Evolutionary conservation across 192 early-diverging fungal species (phyloP), one percentile per base, ranked within the genome.

Genomic region (Umbelopsis sp.): DNA sequence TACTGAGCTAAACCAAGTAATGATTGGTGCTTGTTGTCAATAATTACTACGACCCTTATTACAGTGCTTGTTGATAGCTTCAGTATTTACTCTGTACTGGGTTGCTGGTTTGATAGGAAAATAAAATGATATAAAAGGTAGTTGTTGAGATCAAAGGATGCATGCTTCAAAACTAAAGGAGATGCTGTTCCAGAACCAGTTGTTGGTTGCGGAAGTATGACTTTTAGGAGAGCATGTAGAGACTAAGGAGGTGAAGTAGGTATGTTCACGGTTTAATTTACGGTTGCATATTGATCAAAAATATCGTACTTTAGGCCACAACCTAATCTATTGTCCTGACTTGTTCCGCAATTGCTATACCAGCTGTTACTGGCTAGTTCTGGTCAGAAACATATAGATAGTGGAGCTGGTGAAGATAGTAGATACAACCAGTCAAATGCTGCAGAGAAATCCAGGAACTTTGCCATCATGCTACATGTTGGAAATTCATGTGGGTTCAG

Each of bases 391-490:
- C 29, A 14, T 11, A 32, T 34, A 62, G 25, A 12, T 31, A 62
- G 29, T 34, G 38, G 16, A 16, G 17, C 26, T 62, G 8, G 29
- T 29, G 29, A 62, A 12, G 7, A 62, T 62, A 62, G 20, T 34
- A 62, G 56, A 62, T 32, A 62, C 56, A 20, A 62, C 56, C 56
- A 62, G 26, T 32, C 32, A 34, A 16, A 34, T 20, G 31, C 29
- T 34, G 56, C 31, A 62, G 29, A 22, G 56, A 62, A 62, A 62
- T 62, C 56, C 31, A 62, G 56, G 56, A 62, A 62, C 56, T 29
- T 32, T 20, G 31, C 12, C 11, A 3, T 62, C 26, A 32, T 29
- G 31, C 56, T 34, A 26, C 29, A 12, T 34, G 17, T 2, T 62
- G 56, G 56, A 34, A 34, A 34, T 62, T 29, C 56, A 62, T 62